A percentile compares a stretch with the other conserved stretches of the same genome.
phyloP scores from a whole-genome alignment of 108 stramenopile genomes.

The Cyclotella atomus region DNA sequence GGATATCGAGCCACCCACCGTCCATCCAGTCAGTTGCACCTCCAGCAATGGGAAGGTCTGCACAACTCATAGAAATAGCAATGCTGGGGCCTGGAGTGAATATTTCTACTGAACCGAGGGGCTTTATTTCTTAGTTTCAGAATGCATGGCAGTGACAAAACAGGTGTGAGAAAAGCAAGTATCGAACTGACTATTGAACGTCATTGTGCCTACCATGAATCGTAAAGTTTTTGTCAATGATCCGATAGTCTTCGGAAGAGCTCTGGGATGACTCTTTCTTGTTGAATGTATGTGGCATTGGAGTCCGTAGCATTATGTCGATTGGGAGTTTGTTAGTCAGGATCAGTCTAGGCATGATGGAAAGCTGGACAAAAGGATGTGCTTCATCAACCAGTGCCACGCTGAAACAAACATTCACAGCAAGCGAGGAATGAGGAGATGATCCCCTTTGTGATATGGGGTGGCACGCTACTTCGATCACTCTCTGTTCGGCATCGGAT shows the following conservation, averaged over 20 bases:
- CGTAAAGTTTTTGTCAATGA: not conserved
- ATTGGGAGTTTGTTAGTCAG: slow-evolving; percentile 77
- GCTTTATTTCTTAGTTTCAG: slow-evolving; percentile 62
- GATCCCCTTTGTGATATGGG: slow-evolving; percentile 17
- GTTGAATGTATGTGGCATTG: slow-evolving; percentile 84
- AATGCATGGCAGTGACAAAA: not conserved
- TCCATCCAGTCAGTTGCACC: slow-evolving; percentile 78
- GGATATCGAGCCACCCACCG: slow-evolving; percentile 77
- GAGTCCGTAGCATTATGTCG: slow-evolving; percentile 63
- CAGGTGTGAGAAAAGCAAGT: not conserved
- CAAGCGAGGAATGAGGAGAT: slow-evolving; percentile 16
- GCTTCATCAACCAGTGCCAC: slow-evolving; percentile 50
- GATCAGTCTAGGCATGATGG: slow-evolving; percentile 67
- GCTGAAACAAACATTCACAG: slow-evolving; percentile 54
- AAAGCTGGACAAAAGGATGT: slow-evolving; percentile 63
- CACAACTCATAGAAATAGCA: slow-evolving; percentile 66
- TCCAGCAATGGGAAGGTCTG: slow-evolving; percentile 72
- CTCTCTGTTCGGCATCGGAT: slow-evolving; percentile 18
- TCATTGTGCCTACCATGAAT: slow-evolving; percentile 4
- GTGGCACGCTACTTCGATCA: slow-evolving; percentile 47
- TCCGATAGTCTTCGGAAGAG: not conserved
- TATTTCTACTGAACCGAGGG: slow-evolving; percentile 64
- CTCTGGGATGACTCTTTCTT: not conserved
- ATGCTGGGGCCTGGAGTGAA: slow-evolving; percentile 85
- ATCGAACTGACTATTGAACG: too few relatives aligned